phyloP scores from a whole-genome alignment of 2,329 filamentous ascomycete genomes.

The Sarocladiaceae sp. region DNA sequence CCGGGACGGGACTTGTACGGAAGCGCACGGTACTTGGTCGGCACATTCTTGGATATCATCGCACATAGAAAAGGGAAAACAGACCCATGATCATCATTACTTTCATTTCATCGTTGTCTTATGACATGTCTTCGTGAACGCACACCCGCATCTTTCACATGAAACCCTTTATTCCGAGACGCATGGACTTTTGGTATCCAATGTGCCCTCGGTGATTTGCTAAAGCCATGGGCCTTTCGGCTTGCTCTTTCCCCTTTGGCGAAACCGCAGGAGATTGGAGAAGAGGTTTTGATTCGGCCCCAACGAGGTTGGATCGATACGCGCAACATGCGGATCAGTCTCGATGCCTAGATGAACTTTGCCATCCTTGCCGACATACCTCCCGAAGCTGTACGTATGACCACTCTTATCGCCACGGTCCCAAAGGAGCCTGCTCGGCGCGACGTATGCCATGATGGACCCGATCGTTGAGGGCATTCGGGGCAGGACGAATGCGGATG shows the following conservation, averaged over 20 bases:
- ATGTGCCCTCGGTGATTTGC: too few species aligned
- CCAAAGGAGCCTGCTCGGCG: constrained; percentile 35
- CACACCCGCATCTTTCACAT: too few species aligned
- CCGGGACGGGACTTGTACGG: neutral
- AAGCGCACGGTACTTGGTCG: too few species aligned
- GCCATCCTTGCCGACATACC: constrained; percentile 41
- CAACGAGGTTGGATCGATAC: constrained; percentile 12
- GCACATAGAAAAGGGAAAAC: too few species aligned
- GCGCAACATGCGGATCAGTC: constrained; percentile 34
- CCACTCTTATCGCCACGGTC: constrained; percentile 1
- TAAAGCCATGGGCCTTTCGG: constrained; percentile 1
- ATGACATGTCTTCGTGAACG: too few species aligned
- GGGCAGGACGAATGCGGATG: constrained; percentile 37
- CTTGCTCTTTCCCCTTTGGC: neutral
- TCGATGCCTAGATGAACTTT: constrained; percentile 46
- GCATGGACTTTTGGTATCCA: too few species aligned
- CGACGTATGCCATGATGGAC: constrained; percentile 38
- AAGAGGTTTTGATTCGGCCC: neutral
- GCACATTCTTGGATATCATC: too few species aligned
- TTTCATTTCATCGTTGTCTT: too few species aligned
- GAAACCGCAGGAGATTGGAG: neutral
- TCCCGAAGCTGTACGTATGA: constrained; percentile 39
- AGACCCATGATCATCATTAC: too few species aligned
- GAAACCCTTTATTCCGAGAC: too few species aligned
- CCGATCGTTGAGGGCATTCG: constrained; percentile 46